Evolutionary conservation across 352 stramenopile species (phyloP).

Genomic region (Globisporangium megalacanthum): DNA sequence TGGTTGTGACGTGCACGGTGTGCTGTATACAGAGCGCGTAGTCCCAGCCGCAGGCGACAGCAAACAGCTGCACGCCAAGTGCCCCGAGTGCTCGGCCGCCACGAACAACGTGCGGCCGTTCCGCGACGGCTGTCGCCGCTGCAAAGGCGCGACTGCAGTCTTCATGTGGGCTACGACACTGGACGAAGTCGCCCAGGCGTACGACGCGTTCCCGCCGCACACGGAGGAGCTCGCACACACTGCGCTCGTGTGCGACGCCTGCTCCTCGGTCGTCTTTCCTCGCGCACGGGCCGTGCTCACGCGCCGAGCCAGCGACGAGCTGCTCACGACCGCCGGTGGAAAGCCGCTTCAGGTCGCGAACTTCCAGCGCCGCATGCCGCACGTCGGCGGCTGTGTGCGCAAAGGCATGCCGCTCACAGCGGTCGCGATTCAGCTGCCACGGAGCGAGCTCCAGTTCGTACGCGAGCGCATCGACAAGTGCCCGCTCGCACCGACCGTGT

Average conservation of each 20-base stretch:
- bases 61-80: slow-evolving; percentile 61
- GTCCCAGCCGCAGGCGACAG: neutral
- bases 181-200: slow-evolving; percentile 58
- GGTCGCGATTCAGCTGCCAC: slow-evolving; percentile 65
- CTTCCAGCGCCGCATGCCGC: slow-evolving; percentile 84
- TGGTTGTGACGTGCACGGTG: slow-evolving; percentile 79
- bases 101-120: slow-evolving; percentile 84
- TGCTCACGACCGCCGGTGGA: slow-evolving; percentile 43
- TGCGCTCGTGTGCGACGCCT: slow-evolving; percentile 64
- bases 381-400: slow-evolving; percentile 76
- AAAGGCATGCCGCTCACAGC: slow-evolving; percentile 78
- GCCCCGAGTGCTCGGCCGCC: slow-evolving; percentile 68
- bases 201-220: slow-evolving; percentile 55
- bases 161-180: slow-evolving; percentile 68
- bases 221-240: slow-evolving; percentile 76
- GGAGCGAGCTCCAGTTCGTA: slow-evolving; percentile 86
- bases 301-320: slow-evolving; percentile 39
- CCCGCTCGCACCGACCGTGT: slow-evolving; percentile 44
- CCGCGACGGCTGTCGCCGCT: slow-evolving; percentile 76
- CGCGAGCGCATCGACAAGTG: slow-evolving; percentile 74
- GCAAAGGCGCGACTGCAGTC: slow-evolving; percentile 64
- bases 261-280: slow-evolving; percentile 70
- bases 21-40: slow-evolving; percentile 75
- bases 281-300: slow-evolving; percentile 65
- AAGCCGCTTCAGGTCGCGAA: slow-evolving; percentile 75